phyloP scores from a whole-genome alignment of 208 protist species.

The Leptomonas seymouri region DNA sequence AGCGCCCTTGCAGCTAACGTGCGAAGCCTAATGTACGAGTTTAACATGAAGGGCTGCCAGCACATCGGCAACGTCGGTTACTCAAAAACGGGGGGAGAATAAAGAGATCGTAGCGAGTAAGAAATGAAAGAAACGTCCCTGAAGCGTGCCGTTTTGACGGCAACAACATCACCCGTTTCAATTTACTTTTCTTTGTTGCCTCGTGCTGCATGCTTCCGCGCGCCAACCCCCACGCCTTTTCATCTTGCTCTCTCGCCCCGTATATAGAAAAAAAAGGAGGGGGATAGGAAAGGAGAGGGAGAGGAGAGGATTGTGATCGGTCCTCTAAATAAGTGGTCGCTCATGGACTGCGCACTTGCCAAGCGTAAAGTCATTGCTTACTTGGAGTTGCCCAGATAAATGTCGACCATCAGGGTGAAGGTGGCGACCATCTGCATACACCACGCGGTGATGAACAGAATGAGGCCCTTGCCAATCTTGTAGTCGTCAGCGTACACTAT shows the following conservation, averaged over 20 bases:
- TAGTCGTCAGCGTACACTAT: constrained; percentile 42
- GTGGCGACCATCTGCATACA: constrained; percentile 52
- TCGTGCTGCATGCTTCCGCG: neutral
- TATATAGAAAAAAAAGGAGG: neutral
- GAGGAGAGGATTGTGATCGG: neutral
- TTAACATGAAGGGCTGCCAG: neutral
- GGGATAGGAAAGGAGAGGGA: neutral
- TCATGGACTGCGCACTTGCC: neutral
- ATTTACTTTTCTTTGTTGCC: neutral
- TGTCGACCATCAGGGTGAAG: constrained; percentile 37
- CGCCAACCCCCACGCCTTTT: neutral
- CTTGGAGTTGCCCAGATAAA: constrained; percentile 42
- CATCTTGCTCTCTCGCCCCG: neutral
- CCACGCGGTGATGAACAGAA: constrained; percentile 62
- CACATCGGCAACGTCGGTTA: neutral
- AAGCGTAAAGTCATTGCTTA: constrained; percentile 35
- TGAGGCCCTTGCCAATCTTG: constrained; percentile 49
- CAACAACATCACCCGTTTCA: neutral
- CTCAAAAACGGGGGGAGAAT: constrained; percentile 1
- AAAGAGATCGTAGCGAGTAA: constrained; percentile 14
- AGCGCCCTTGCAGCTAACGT: neutral
- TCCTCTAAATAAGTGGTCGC: neutral
- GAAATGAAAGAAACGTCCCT: constrained; percentile 1
- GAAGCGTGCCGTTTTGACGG: constrained; percentile 16
- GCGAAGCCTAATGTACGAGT: neutral